A percentile compares a stretch with the other conserved stretches of the same genome.
Evolutionary conservation across 129 eudicot genomes (phyloP).

Genomic region (Sambucus nigra): DNA sequence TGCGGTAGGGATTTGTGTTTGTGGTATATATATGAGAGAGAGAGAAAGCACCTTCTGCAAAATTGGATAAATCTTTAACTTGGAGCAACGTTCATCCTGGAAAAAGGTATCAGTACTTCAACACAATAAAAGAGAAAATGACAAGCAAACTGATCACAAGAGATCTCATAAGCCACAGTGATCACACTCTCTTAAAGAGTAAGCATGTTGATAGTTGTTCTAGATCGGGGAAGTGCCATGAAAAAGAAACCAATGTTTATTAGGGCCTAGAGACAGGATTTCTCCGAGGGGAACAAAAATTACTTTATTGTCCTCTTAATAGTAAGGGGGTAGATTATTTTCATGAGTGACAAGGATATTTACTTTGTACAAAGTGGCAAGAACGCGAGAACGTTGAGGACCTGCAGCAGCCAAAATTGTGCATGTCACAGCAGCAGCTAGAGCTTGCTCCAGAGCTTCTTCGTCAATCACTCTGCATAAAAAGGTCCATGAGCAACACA

Average conservation of each 20-base stretch:
- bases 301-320: no score
- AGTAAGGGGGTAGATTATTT: no score
- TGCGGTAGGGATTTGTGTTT: no score
- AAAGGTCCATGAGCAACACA: conserved; percentile 15
- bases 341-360: conserved; percentile 1
- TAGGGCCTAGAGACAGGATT: background rate
- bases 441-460: conserved; percentile 95
- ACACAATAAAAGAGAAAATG: background rate
- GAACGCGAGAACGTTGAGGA: conserved; percentile 97
- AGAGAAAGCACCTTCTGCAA: conserved; percentile 73
- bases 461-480: conserved; percentile 76
- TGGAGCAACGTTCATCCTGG: conserved; percentile 96
- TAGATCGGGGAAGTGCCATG: no score
- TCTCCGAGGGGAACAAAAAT: no score
- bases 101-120: conserved; percentile 3
- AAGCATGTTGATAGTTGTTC: no score
- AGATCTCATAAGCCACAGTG: no score
- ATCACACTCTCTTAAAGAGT: no score
- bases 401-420: conserved; percentile 99
- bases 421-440: conserved; percentile 96
- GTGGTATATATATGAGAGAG: no score
- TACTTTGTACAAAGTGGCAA: conserved; percentile 97
- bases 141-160: no score
- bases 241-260: background rate
- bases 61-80: conserved; percentile 85